These are phyloP conservation scores for Bidens hawaiensis DNA, from an alignment of 140 eudicot genomes.

Conservation along the genomic window DNA sequence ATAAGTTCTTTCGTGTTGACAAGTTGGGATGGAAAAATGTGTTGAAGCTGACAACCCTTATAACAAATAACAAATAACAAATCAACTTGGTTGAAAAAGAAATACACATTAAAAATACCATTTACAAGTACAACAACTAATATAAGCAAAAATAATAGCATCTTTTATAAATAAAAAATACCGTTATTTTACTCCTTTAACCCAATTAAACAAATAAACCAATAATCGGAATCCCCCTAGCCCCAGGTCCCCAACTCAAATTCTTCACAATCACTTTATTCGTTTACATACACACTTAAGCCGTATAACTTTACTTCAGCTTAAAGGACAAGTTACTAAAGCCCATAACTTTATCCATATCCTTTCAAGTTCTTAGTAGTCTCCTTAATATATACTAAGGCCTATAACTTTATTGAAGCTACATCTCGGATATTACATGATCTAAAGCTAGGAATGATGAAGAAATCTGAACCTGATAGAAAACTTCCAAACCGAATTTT, in stretches of 20 bases:
- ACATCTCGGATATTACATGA: no score
- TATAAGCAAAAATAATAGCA: not conserved
- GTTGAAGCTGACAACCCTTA: no score
- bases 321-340: no score
- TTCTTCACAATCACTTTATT: not conserved
- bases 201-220: not conserved
- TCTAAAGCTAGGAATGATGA: not conserved
- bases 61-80: not conserved
- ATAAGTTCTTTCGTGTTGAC: no score
- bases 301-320: not conserved
- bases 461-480: not conserved
- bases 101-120: no score
- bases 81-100: not conserved
- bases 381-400: no score
- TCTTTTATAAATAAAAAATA: not conserved
- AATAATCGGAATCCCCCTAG: not conserved
- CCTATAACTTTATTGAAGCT: no score
- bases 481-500: not conserved
- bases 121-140: not conserved
- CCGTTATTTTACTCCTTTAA: not conserved
- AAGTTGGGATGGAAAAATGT: no score
- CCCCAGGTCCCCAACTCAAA: constrained; percentile 3
- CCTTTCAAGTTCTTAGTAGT: no score
- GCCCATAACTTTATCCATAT: no score
- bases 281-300: not conserved